Conservation (phyloP, 306 rosid species). For the Sicyos baderoa region DNA sequence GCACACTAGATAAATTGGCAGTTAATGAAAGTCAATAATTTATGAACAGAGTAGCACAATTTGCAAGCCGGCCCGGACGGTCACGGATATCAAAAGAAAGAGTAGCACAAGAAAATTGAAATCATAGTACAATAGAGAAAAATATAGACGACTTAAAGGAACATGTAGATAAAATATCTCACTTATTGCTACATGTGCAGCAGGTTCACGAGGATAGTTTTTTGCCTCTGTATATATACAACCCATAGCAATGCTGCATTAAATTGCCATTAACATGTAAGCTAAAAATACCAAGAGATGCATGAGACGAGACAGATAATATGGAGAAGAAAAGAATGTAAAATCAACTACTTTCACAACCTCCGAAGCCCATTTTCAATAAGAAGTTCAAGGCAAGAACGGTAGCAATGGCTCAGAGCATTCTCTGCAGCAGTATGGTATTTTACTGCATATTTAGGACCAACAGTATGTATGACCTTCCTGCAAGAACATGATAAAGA, state of each 20-base stretch:
- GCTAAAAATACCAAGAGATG: slow-evolving; percentile 11
- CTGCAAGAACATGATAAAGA: slow-evolving; percentile 31
- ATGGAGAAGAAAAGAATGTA: slow-evolving; percentile 12
- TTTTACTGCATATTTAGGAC: slow-evolving; percentile 93
- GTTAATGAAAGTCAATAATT: slow-evolving; percentile 19
- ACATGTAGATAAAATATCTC: slow-evolving; percentile 36
- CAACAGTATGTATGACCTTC: slow-evolving; percentile 92
- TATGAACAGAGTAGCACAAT: slow-evolving; percentile 13
- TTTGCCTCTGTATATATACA: slow-evolving; percentile 88
- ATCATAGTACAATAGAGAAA: slow-evolving; percentile 4
- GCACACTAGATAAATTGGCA: slow-evolving; percentile 8
- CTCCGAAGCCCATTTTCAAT: slow-evolving; percentile 76
- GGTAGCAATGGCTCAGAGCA: slow-evolving; percentile 96
- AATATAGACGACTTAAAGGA: slow-evolving; percentile 15
- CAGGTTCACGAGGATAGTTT: slow-evolving; percentile 98
- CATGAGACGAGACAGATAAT: slow-evolving; percentile 22
- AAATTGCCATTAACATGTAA: slow-evolving; percentile 24
- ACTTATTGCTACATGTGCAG: slow-evolving; percentile 98
- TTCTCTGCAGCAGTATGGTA: slow-evolving; percentile 99
- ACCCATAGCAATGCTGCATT: slow-evolving; percentile 86
- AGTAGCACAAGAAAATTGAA: background rate
- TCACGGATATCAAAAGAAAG: no score
- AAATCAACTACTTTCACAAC: slow-evolving; percentile 36
- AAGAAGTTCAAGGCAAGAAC: slow-evolving; percentile 94
- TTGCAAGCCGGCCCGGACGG: no score